Evolutionary conservation across 2,329 filamentous ascomycete genomes (phyloP).

Genomic region (Alternaria tenuissima): DNA sequence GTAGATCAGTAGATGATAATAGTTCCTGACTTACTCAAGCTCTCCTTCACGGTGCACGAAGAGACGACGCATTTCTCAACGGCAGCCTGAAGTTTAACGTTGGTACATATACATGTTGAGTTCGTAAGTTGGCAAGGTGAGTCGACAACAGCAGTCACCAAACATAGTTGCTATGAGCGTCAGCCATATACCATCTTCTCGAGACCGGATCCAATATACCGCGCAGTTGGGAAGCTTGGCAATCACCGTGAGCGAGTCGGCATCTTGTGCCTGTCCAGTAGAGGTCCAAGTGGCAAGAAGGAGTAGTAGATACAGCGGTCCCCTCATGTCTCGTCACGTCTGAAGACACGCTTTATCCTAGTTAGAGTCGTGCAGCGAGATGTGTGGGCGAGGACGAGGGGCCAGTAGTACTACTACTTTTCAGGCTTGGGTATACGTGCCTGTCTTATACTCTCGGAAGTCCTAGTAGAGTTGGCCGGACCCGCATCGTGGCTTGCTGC

Average conservation of each 20-base stretch:
- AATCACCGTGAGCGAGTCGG: neutral
- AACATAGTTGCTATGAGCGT: conserved; percentile 20
- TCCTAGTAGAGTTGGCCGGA: neutral
- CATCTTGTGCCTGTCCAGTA: neutral
- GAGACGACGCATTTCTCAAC: conserved; percentile 17
- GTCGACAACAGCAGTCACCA: conserved; percentile 14
- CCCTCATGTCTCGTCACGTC: conserved; percentile 1
- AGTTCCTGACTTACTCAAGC: neutral
- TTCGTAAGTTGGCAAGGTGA: conserved; percentile 23
- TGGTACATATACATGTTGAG: conserved; percentile 22
- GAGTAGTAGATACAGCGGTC: neutral
- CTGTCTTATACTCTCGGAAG: neutral
- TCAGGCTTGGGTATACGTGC: neutral
- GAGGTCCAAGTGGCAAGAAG: neutral
- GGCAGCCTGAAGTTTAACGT: conserved; percentile 9
- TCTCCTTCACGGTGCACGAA: neutral
- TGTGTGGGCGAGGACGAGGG: neutral
- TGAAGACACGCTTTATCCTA: neutral
- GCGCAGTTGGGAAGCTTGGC: conserved; percentile 12
- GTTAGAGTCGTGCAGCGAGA: neutral
- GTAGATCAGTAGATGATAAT: neutral
- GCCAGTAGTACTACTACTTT: too few relatives aligned
- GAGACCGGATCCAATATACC: conserved; percentile 1
- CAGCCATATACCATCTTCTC: neutral
- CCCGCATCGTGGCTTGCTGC: neutral